A percentile compares a stretch with the other conserved stretches of the same genome.
Evolutionary conservation across 352 stramenopile species (phyloP).

Genomic region (Pilasporangium apinafurcum): DNA sequence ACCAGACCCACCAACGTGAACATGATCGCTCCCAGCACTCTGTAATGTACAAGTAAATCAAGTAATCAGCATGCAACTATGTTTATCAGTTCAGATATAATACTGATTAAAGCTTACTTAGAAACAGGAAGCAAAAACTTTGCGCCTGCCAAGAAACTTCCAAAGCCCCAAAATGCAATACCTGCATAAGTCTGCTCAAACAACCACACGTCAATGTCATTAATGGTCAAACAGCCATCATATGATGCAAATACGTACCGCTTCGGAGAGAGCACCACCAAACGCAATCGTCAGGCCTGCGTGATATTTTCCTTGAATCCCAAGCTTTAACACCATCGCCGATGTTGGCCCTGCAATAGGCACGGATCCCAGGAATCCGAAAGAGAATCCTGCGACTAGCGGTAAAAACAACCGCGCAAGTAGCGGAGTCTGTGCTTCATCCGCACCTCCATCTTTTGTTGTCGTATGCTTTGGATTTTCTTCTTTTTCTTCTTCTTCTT

Average conservation of each 20-base stretch:
- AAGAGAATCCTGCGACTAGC: constrained; percentile 72
- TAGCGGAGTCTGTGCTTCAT: constrained; percentile 20
- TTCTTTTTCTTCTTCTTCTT: not conserved
- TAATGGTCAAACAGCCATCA: not conserved
- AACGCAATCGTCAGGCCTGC: constrained; percentile 75
- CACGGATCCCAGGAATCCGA: constrained; percentile 83
- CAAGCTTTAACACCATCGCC: constrained; percentile 84
- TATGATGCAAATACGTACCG: constrained; percentile 19
- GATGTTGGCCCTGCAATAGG: constrained; percentile 79
- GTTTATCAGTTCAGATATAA: not conserved
- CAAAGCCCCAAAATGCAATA: constrained; percentile 88
- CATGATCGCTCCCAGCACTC: constrained; percentile 81
- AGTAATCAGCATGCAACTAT: not conserved
- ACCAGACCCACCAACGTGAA: constrained; percentile 77
- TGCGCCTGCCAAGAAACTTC: constrained; percentile 77
- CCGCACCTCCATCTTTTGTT: not conserved
- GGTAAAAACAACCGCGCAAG: constrained; percentile 62
- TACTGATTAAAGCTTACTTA: constrained; percentile 47
- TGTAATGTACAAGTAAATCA: constrained; percentile 8
- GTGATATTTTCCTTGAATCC: constrained; percentile 83
- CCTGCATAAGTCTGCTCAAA: constrained; percentile 71
- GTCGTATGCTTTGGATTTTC: not conserved
- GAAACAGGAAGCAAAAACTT: constrained; percentile 81
- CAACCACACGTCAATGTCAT: constrained; percentile 1
- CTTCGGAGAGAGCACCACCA: constrained; percentile 78